Evolutionary conservation across 805 yeast species (phyloP), one percentile per base, ranked within the genome.

Genomic region (Zygosaccharomyces bisporus): DNA sequence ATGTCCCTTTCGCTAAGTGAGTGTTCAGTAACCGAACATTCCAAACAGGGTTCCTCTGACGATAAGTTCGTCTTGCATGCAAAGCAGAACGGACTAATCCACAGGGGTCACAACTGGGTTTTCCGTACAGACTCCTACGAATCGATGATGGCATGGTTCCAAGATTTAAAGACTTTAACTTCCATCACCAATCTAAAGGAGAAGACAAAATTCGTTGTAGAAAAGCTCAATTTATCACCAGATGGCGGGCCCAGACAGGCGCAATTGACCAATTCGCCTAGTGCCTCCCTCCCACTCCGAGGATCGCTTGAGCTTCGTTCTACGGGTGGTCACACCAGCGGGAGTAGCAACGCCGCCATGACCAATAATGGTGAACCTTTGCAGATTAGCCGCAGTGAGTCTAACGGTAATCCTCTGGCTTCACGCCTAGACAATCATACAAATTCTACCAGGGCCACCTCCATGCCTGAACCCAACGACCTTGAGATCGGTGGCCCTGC

Each of bases 21-120:
- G 48, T 89, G 96, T 60, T 80, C 79, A 52, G 78, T 93, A 12
- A 78, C 86, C 18, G 95, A 87, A 54, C 95, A 86, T 67, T 80
- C 91, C 9, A 80, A 81, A 60, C 80, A 80, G 55, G 87, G 83
- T 52, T 79, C 81, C 20, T 70, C 75, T 13, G 78, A 76, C 39
- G 81, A 80, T 62, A 89, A 89, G 67, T 93, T 91, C 66, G 86
- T 89, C 8, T 70, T 91, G 49, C 79, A 77, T 52, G 79, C 89
- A 13, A 86, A 84, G 57, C 81, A 82, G 51, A 79, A 80, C 49
- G 93, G 93, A 10, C 68, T 84, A 47, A 73, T 87, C 50, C 83
- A 81, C 50, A 75, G 87, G 57, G 86, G 88, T 34, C 97, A 90
- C 67, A 89, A 88, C 57, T 88, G 93, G 87, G 93, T 90, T n/a